Base-by-base conservation (phyloP, 2,329 filamentous ascomycete species). In the Neoarthrinium moseri region DNA sequence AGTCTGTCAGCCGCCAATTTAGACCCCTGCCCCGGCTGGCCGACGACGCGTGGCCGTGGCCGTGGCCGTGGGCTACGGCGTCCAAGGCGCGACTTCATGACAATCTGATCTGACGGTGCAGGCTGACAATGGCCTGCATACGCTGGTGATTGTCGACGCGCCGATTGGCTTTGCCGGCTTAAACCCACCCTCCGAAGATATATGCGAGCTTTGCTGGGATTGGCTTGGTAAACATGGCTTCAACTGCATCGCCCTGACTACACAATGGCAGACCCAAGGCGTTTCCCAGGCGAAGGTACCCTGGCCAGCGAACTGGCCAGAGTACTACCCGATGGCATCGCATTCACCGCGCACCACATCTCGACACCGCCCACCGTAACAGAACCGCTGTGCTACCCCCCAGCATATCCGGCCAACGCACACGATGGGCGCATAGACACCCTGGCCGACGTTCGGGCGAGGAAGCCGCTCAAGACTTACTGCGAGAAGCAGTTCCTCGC, bases 401-500 rank as follows among this genome's bases (percentile, higher is more conserved):
- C 89, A 4, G 88, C 89, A 4, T 82, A 84, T 17, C 51, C 53
- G 6, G 33, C 47, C 7, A 50, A 30, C 13, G 10, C 40, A 17
- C 33, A 33, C n/a, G 33, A 13, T 6, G 40, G 39, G 12, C 10
- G 24, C n/a, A 27, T 6, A 6, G 20, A 35, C 47, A 73, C 81
- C 52, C 78, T 80, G 34, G 79, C 86, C 7, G 87, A 95, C 60
- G 77, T 81, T 49, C 59, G 60, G 18, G 51, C 59, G 22, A 57
- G 53, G 6, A 64, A 62, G 36, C 57, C 60, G 8, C 42, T 63
- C 18, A 60, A 55, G 54, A 99, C 94, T 0, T 92, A 86, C 57
- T 86, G 89, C 69, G 90, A 96, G 65, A 91, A 81, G 37, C 94
- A 99, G 63, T 95, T 83, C 52, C 69, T 83, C 6, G 70, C 75